Percentiles rank a stretch among this genome's conserved stretches.
These are phyloP conservation scores for Proliferodiscus dingleyae DNA, from an alignment of 2,329 filamentous ascomycete species.

Conservation along the genomic window DNA sequence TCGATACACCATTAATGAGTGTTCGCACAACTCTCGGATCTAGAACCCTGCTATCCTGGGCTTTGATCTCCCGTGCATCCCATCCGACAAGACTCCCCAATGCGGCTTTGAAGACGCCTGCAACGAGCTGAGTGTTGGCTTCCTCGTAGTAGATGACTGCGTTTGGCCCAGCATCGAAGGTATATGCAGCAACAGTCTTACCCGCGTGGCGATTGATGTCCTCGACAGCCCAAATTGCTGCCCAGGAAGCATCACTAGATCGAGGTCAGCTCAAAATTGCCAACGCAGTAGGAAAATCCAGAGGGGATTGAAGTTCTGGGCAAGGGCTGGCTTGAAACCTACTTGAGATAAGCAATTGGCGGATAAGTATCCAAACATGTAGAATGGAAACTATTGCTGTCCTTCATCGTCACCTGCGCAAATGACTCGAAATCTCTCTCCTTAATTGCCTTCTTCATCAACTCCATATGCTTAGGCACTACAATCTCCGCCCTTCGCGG, in stretches of 20 bases:
- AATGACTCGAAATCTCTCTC: constrained; percentile 80
- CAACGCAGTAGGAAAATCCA: too few relatives aligned
- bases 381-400: constrained; percentile 96
- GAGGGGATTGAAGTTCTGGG: too few relatives aligned
- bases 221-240: constrained; percentile 85
- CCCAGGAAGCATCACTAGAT: constrained; percentile 66
- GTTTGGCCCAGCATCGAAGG: constrained; percentile 95
- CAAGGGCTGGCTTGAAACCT: too few relatives aligned
- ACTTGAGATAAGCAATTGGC: constrained; percentile 96
- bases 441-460: constrained; percentile 78
- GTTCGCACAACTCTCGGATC: constrained; percentile 60
- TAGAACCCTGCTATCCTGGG: constrained; percentile 49
- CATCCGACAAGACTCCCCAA: constrained; percentile 64
- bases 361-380: constrained; percentile 92
- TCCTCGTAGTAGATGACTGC: constrained; percentile 94
- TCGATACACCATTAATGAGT: constrained; percentile 74
- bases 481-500: constrained; percentile 66
- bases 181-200: constrained; percentile 83
- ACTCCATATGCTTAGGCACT: constrained; percentile 76
- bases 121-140: constrained; percentile 66
- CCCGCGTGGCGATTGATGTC: constrained; percentile 78
- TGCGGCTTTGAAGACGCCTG: constrained; percentile 71
- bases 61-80: constrained; percentile 55
- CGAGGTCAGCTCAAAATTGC: neutral
- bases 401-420: constrained; percentile 88